A percentile compares a stretch with the other conserved stretches of the same genome.
phyloP scores from a whole-genome alignment of 177 flowering plant species.

The Vitis hybrid region DNA sequence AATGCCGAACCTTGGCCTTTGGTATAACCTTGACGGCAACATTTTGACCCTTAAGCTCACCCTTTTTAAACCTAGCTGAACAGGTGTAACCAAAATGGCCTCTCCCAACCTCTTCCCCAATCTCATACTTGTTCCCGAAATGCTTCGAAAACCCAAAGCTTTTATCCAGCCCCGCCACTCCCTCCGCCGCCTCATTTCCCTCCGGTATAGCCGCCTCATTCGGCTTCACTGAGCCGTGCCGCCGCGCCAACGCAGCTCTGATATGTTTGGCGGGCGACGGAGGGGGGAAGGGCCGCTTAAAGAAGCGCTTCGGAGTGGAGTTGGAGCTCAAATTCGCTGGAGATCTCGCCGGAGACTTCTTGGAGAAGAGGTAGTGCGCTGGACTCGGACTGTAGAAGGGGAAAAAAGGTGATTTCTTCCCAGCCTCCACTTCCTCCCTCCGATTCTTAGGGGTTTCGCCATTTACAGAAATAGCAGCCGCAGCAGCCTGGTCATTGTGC shows the following conservation, averaged over 20 bases:
- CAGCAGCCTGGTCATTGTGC: conserved; percentile 1
- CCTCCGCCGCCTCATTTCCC: conserved; percentile 34
- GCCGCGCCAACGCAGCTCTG: conserved; percentile 57
- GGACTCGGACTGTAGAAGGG: conserved; percentile 95
- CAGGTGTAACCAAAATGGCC: conserved; percentile 98
- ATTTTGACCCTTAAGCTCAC: conserved; percentile 80
- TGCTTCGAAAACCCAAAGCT: conserved; percentile 82
- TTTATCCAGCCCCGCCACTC: conserved; percentile 58
- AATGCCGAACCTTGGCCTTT: conserved; percentile 65
- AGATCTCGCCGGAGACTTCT: conserved; percentile 73
- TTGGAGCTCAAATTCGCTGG: conserved; percentile 47
- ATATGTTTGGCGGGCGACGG: conserved; percentile 99
- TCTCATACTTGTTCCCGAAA: conserved; percentile 73
- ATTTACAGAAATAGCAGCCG: conserved; percentile 4
- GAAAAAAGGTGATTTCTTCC: conserved; percentile 75
- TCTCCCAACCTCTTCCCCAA: conserved; percentile 89
- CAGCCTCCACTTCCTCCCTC: conserved; percentile 26
- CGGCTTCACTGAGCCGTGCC: conserved; percentile 87
- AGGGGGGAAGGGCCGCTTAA: conserved; percentile 72
- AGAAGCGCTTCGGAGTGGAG: conserved; percentile 61
- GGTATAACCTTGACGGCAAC: conserved; percentile 96
- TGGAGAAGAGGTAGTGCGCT: conserved; percentile 74
- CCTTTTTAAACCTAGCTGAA: conserved; percentile 76
- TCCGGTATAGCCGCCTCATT: conserved; percentile 65
- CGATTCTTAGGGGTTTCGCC: conserved; percentile 6